Conservation (phyloP, 768 basidiomycete genomes). For the Phaeolepiota aurea region DNA sequence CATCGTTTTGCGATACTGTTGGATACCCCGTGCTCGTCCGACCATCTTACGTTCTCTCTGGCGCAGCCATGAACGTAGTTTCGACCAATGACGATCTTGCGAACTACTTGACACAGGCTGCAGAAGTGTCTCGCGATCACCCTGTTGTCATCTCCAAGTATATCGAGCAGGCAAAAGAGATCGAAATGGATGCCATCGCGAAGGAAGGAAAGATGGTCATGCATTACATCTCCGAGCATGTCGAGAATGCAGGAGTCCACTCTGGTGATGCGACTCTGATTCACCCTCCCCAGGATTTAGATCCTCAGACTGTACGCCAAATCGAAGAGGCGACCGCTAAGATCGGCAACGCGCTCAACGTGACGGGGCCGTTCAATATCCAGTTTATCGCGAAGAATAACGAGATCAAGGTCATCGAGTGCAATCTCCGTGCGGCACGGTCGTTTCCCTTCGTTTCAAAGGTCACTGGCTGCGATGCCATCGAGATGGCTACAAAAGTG, state of each 20-base stretch:
- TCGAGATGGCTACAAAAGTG: slow-evolving; percentile 98
- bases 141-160: slow-evolving; percentile 82
- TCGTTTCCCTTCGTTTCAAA: slow-evolving; percentile 6
- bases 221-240: slow-evolving; percentile 99
- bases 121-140: slow-evolving; percentile 83
- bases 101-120: slow-evolving; percentile 90
- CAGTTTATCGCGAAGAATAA: slow-evolving; percentile 99
- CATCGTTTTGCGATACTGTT: slow-evolving; percentile 85
- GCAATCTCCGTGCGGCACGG: slow-evolving; percentile 94
- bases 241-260: slow-evolving; percentile 98
- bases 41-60: slow-evolving; percentile 81
- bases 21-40: slow-evolving; percentile 90
- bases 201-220: slow-evolving; percentile 94
- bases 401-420: slow-evolving; percentile 99
- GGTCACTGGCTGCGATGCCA: slow-evolving; percentile 91
- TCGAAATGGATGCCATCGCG: slow-evolving; percentile 99
- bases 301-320: slow-evolving; percentile 91
- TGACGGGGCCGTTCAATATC: slow-evolving; percentile 98
- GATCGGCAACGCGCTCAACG: slow-evolving; percentile 95
- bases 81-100: slow-evolving; percentile 86
- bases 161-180: slow-evolving; percentile 99
- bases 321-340: slow-evolving; percentile 97
- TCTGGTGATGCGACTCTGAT: slow-evolving; percentile 98
- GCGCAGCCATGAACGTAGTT: slow-evolving; percentile 99
- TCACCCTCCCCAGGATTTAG: slow-evolving; percentile 95